A percentile compares a stretch with the other conserved stretches of the same genome.
These are phyloP conservation scores for Haplosporangium sp. DNA, from an alignment of 371 early-diverging fungal genomes.

Conservation along the genomic window DNA sequence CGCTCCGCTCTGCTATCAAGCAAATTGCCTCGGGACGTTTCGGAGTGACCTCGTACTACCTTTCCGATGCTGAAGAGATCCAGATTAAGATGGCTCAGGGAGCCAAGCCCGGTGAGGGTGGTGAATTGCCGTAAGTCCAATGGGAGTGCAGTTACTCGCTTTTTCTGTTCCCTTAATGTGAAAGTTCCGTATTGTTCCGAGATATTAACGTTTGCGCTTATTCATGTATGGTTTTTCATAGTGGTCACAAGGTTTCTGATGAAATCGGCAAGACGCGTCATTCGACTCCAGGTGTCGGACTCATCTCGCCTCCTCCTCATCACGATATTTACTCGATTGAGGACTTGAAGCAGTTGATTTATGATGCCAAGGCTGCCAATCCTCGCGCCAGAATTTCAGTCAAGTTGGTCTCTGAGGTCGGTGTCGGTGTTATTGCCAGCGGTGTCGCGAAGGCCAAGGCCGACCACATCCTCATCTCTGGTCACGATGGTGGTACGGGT, in stretches of 20 bases:
- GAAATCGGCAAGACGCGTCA: slow-evolving; percentile 94
- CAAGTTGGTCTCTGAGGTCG: slow-evolving; percentile 96
- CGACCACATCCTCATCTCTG: slow-evolving; percentile 95
- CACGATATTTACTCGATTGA: slow-evolving; percentile 98
- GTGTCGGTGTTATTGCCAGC: slow-evolving; percentile 95
- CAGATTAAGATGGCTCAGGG: slow-evolving; percentile 99
- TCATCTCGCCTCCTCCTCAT: slow-evolving; percentile 97
- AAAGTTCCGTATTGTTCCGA: slow-evolving; percentile 46
- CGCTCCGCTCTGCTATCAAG: slow-evolving; percentile 94
- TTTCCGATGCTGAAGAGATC: slow-evolving; percentile 93
- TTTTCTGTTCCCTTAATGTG: slow-evolving; percentile 20
- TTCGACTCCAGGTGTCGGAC: slow-evolving; percentile 94
- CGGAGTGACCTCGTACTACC: slow-evolving; percentile 95
- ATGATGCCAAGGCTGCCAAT: slow-evolving; percentile 95
- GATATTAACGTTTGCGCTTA: slow-evolving; percentile 52
- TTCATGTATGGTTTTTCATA: slow-evolving; percentile 8
- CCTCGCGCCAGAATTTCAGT: slow-evolving; percentile 92
- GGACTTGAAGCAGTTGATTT: slow-evolving; percentile 97
- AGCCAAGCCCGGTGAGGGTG: slow-evolving; percentile 98
- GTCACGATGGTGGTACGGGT: slow-evolving; percentile 98
- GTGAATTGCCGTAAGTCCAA: slow-evolving; percentile 65
- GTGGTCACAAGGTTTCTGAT: slow-evolving; percentile 89
- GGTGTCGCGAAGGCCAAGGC: slow-evolving; percentile 98
- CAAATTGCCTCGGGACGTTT: slow-evolving; percentile 98
- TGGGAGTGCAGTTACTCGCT: not conserved